Conservation (phyloP, 768 basidiomycete species). For the Austroboletus festivus region DNA sequence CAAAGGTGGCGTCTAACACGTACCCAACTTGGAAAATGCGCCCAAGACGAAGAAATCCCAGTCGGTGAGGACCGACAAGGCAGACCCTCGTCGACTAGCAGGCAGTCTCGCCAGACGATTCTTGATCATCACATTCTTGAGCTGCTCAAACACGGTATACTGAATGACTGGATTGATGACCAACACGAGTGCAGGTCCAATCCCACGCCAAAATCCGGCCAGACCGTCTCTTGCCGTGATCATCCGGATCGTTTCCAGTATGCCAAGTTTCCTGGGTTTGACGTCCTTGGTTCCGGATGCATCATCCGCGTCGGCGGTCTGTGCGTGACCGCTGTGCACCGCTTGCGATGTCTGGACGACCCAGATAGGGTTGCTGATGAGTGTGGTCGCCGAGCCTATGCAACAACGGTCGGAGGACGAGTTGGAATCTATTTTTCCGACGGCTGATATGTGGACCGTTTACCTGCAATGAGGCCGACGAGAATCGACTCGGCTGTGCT, state of each 20-base stretch:
- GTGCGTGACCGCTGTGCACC: constrained; percentile 49
- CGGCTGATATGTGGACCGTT: constrained; percentile 2
- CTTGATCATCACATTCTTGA: constrained; percentile 79
- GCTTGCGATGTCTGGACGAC: constrained; percentile 91
- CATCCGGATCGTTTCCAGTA: constrained; percentile 61
- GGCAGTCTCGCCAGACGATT: constrained; percentile 55
- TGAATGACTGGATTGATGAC: constrained; percentile 94
- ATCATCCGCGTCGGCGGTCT: constrained; percentile 26
- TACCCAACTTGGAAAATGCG: constrained; percentile 86
- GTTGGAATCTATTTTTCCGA: not conserved
- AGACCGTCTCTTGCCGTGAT: constrained; percentile 72
- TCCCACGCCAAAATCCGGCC: constrained; percentile 87
- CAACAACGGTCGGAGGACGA: not conserved
- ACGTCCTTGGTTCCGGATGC: constrained; percentile 17
- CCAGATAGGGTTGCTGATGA: constrained; percentile 95
- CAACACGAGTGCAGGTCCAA: constrained; percentile 89
- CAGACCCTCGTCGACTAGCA: constrained; percentile 41
- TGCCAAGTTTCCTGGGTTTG: constrained; percentile 57
- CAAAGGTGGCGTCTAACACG: constrained; percentile 10
- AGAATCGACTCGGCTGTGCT: constrained; percentile 87
- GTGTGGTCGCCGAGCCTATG: constrained; percentile 80
- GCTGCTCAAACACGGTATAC: constrained; percentile 92
- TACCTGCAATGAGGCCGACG: constrained; percentile 83
- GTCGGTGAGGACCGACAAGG: constrained; percentile 61
- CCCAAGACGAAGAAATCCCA: constrained; percentile 95